Conservation (phyloP, 1,284 basidiomycete species). For the Malassezia brasiliensis region DNA sequence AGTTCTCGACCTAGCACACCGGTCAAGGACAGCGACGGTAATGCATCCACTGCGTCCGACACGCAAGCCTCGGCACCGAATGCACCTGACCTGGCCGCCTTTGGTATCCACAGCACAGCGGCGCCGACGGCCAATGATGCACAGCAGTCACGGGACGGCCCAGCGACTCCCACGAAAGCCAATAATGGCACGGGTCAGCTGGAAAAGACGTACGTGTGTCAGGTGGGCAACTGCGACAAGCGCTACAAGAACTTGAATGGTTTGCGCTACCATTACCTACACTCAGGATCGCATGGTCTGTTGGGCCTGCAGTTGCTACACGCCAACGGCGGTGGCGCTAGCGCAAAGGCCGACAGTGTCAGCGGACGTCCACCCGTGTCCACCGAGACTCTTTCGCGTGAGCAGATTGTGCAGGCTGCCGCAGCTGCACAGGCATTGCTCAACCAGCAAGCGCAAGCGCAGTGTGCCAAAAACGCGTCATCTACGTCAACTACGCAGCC, state of each 20-base stretch:
- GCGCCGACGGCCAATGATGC: neutral
- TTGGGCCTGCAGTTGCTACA: conserved; percentile 46
- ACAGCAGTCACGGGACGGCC: neutral
- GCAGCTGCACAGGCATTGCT: conserved; percentile 35
- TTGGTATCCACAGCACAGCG: conserved; percentile 1
- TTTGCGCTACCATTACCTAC: conserved; percentile 81
- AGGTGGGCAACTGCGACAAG: conserved; percentile 60
- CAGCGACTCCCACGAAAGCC: neutral
- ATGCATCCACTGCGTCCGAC: neutral
- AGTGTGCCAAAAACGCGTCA: conserved; percentile 23
- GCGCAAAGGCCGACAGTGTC: conserved; percentile 39
- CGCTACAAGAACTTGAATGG: conserved; percentile 72
- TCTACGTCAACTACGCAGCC: neutral
- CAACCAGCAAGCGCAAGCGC: conserved; percentile 32
- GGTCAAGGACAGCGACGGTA: neutral
- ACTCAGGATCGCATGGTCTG: conserved; percentile 73
- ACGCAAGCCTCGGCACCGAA: neutral
- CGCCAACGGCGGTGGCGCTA: conserved; percentile 39
- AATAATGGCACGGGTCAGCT: neutral
- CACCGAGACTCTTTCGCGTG: conserved; percentile 38
- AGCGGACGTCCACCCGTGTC: conserved; percentile 41
- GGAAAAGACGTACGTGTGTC: conserved; percentile 38
- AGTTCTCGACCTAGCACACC: neutral
- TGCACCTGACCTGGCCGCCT: neutral
- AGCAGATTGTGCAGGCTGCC: conserved; percentile 42